These are phyloP conservation scores for Paramecium tetraurelia DNA, from an alignment of 73 alveolate genomes.

Conservation along the genomic window DNA sequence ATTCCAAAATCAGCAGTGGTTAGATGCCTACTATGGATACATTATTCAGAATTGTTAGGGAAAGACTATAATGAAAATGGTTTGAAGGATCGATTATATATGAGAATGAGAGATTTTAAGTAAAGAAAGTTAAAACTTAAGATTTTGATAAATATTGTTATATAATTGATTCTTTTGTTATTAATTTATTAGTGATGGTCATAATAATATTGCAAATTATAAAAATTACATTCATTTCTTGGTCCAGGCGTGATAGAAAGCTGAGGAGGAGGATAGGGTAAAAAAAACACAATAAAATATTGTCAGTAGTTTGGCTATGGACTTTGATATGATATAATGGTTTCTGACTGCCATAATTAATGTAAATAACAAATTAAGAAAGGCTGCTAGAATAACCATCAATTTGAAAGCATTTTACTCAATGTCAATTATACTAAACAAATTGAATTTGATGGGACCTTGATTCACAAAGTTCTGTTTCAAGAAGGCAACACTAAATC, in stretches of 20 bases:
- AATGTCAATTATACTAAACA: not conserved
- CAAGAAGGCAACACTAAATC: slow-evolving; percentile 28
- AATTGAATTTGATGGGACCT: slow-evolving; percentile 9
- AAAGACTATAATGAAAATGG: not conserved
- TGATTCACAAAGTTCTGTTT: not conserved
- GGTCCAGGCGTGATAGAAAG: slow-evolving; percentile 18
- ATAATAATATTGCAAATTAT: not conserved
- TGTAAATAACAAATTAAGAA: slow-evolving; percentile 5
- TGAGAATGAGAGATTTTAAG: not conserved
- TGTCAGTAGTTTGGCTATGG: not conserved
- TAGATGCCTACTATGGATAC: not conserved
- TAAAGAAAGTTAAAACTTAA: not conserved
- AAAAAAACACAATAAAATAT: not conserved
- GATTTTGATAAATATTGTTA: not conserved
- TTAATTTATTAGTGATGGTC: not conserved
- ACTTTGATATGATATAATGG: not conserved
- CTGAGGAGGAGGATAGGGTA: not conserved
- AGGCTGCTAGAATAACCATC: slow-evolving; percentile 37
- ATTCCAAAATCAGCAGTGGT: not conserved
- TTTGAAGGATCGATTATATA: not conserved
- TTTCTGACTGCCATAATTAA: slow-evolving; percentile 21
- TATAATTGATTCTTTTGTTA: not conserved
- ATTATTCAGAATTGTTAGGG: not conserved
- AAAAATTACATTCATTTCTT: not conserved
- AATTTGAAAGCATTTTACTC: slow-evolving; percentile 26